phyloP scores from a whole-genome alignment of 805 yeast species.

The Candida krabiensis region DNA sequence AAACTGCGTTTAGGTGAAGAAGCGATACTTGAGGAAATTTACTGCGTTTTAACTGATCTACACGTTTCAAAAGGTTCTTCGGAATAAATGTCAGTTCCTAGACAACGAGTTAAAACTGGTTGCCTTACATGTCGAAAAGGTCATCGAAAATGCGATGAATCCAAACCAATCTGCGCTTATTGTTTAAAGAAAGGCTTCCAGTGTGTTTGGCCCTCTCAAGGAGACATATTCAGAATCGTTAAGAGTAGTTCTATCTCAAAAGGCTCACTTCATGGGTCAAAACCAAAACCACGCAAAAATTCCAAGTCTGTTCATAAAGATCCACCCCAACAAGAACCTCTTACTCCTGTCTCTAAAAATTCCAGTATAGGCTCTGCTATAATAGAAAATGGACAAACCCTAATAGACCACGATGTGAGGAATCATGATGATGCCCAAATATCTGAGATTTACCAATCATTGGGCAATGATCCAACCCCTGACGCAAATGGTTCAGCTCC shows the following conservation, averaged over 20 bases:
- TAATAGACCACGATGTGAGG: background rate
- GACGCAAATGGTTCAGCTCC: background rate
- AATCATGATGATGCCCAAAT: background rate
- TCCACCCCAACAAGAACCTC: background rate
- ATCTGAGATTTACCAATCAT: background rate
- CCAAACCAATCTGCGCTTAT: constrained; percentile 7
- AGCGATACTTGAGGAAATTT: no score
- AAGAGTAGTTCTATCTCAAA: constrained; percentile 1
- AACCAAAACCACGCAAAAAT: background rate
- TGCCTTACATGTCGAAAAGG: constrained; percentile 12
- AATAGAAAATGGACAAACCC: background rate
- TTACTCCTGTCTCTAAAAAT: background rate
- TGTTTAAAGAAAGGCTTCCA: constrained; percentile 5
- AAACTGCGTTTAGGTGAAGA: no score
- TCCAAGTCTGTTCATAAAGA: background rate
- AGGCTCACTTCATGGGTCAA: background rate
- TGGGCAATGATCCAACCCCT: background rate
- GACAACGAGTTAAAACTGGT: constrained; percentile 11
- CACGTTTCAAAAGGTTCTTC: no score
- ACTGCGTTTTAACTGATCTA: no score
- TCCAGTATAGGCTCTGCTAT: background rate
- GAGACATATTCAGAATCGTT: constrained; percentile 2
- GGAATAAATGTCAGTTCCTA: background rate
- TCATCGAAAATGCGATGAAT: constrained; percentile 16
- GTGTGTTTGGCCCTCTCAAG: constrained; percentile 4